Base-by-base conservation (phyloP, 2,329 filamentous ascomycete genomes). In the Verticillium nonalfalfae region DNA sequence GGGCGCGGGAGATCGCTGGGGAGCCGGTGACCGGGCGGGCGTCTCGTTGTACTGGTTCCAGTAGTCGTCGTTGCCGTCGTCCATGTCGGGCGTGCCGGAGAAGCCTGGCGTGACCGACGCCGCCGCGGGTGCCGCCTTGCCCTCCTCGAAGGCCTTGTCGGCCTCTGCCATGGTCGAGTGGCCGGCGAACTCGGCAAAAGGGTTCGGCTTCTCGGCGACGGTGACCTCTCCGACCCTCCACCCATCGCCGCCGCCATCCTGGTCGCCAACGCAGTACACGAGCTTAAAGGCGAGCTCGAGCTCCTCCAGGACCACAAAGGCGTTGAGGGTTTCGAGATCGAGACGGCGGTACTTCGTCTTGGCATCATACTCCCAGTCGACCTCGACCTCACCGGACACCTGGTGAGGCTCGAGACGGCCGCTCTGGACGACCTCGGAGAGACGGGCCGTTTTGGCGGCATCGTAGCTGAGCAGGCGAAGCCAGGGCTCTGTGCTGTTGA, bases 31-130 rank as follows among this genome's bases (percentile, higher is more conserved):
- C 55, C 81, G 79, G 1, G 82, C 81, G 1, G 90, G 88, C 4
- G 88, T 91, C 33, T 84, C 83, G 71, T 91, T 90, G 72, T 94
- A 93, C 63, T 86, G 84, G 36, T 85, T 88, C 90, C 90, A 94
- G 73, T 94, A 94, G 67, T 87, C 88, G 66, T 91, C 89, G 64
- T 92, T 88, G 36, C 90, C 88, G 26, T 90, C 88, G 0, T 86
- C 86, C 0, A 87, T 84, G 1, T 81, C 76, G 0, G 35, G 56
- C 59, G 26, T 70, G 60, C 7, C 66, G 39, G 59, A 52, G 64
- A 61, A 40, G 56, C 59, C 57, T 14, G 58, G 40, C 26, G 60
- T 60, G 58, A 7, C 13, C 14, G 61, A 61, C 38, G 68, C 71
- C 34, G 71, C 66, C 18, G 10, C 13, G 15, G 61, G 61, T 38